Evolutionary conservation across 257 asterid genomes (phyloP).

Genomic region (Eustoma russellianum): DNA sequence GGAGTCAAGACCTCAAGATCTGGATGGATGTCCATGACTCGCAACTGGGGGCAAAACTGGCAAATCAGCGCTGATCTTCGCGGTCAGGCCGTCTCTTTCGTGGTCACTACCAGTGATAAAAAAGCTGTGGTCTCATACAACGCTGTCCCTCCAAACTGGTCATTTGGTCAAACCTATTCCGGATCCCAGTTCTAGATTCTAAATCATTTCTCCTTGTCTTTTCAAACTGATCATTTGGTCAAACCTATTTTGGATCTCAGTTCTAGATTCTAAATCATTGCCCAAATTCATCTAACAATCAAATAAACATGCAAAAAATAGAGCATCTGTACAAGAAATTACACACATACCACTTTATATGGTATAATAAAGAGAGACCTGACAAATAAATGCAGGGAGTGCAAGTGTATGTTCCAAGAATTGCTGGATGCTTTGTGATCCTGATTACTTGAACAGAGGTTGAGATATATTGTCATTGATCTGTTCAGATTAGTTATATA

Average conservation of each 20-base stretch:
- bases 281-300: too few relatives aligned
- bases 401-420: too few relatives aligned
- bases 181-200: slow-evolving; percentile 4
- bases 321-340: too few relatives aligned
- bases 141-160: slow-evolving; percentile 6
- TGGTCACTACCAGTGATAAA: slow-evolving; percentile 8
- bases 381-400: too few relatives aligned
- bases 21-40: neutral
- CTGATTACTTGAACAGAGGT: too few relatives aligned
- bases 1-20: neutral
- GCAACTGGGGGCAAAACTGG: slow-evolving; percentile 12
- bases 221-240: slow-evolving; percentile 8
- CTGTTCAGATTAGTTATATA: too few relatives aligned
- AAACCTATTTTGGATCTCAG: slow-evolving; percentile 5
- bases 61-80: slow-evolving; percentile 1
- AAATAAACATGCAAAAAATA: too few relatives aligned
- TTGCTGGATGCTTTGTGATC: too few relatives aligned
- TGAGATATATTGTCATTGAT: too few relatives aligned
- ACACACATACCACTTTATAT: too few relatives aligned
- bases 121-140: slow-evolving; percentile 4
- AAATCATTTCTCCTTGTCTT: neutral
- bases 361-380: too few relatives aligned
- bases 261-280: neutral
- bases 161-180: slow-evolving; percentile 6
- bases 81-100: slow-evolving; percentile 6